Percentiles rank a stretch among this genome's conserved stretches.
phyloP scores from a whole-genome alignment of 1,139 yeast species.

The Taiozyma sp. region DNA sequence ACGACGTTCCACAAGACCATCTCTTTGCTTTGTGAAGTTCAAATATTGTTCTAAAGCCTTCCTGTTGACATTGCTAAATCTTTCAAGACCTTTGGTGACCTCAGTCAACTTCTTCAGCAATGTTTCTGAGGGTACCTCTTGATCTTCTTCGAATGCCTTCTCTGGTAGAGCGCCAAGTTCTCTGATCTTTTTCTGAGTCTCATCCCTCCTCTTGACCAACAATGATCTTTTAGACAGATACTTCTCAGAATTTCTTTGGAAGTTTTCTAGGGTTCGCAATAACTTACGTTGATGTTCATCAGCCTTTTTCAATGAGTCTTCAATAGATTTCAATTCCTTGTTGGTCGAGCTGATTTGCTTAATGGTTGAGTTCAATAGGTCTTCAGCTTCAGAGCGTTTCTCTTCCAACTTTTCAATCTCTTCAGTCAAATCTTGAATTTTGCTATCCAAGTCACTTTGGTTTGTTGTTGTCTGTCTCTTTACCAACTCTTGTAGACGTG shows the following conservation, averaged over 20 bases:
- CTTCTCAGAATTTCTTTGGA: slow-evolving; percentile 62
- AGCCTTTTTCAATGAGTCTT: slow-evolving; percentile 40
- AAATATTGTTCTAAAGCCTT: slow-evolving; percentile 85
- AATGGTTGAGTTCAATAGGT: slow-evolving; percentile 29
- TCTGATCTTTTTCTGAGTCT: slow-evolving; percentile 65
- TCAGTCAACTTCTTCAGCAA: slow-evolving; percentile 50
- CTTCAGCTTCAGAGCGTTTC: slow-evolving; percentile 26
- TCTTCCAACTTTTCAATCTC: slow-evolving; percentile 30
- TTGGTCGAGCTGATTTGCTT: slow-evolving; percentile 24
- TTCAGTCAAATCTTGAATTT: slow-evolving; percentile 23
- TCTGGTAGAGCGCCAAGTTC: slow-evolving; percentile 88
- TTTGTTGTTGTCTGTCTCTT: slow-evolving; percentile 17
- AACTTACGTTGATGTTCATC: slow-evolving; percentile 52
- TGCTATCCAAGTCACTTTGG: slow-evolving; percentile 15
- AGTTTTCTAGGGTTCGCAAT: slow-evolving; percentile 53
- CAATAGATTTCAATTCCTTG: slow-evolving; percentile 28
- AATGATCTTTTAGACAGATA: slow-evolving; percentile 59
- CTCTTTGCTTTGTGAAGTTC: slow-evolving; percentile 69
- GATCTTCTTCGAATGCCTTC: slow-evolving; percentile 59
- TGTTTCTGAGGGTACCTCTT: slow-evolving; percentile 41
- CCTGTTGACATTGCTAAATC: slow-evolving; percentile 77
- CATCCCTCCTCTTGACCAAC: slow-evolving; percentile 59
- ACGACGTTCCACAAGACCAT: slow-evolving; percentile 58
- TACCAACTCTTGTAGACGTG: slow-evolving; percentile 33
- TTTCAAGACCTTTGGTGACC: slow-evolving; percentile 52